These are phyloP conservation scores for Physcomitrium patens DNA, from an alignment of 225 moss, liverwort and hornwort species.

Conservation along the genomic window DNA sequence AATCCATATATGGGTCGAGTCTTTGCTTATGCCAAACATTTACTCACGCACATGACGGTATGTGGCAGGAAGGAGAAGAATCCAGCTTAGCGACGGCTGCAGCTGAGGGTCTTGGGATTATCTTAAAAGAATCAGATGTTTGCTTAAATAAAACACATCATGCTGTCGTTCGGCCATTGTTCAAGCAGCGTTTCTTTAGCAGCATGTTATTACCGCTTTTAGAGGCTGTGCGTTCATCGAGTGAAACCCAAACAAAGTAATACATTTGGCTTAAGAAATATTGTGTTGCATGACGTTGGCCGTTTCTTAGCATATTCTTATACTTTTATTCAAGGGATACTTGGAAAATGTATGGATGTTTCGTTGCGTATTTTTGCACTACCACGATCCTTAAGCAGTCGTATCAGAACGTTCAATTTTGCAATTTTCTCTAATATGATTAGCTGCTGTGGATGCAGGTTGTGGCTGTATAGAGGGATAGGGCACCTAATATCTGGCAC, in stretches of 20 bases:
- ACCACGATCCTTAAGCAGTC: neutral
- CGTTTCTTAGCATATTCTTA: neutral
- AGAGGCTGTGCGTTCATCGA: constrained; percentile 59
- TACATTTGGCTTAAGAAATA: neutral
- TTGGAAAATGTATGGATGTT: neutral
- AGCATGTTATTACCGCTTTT: constrained; percentile 68
- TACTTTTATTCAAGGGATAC: neutral
- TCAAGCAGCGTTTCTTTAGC: constrained; percentile 80
- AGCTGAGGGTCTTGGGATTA: constrained; percentile 63
- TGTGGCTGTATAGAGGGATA: constrained; percentile 77
- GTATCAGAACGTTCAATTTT: constrained; percentile 11
- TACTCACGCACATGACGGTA: neutral
- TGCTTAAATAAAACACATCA: constrained; percentile 69
- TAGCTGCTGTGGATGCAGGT: constrained; percentile 41
- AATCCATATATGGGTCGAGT: neutral
- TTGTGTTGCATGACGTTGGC: constrained; percentile 1
- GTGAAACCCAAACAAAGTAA: constrained; percentile 54
- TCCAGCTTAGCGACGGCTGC: constrained; percentile 53
- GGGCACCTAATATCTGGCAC: constrained; percentile 67
- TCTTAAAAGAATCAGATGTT: constrained; percentile 56
- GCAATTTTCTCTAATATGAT: constrained; percentile 9
- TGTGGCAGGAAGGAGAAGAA: constrained; percentile 32
- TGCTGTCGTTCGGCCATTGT: constrained; percentile 72
- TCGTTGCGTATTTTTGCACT: constrained; percentile 4
- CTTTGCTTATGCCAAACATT: neutral